A percentile compares a stretch with the other conserved stretches of the same genome.
phyloP scores from a whole-genome alignment of 164 flowering plant species.

The Echeveria elegans region DNA sequence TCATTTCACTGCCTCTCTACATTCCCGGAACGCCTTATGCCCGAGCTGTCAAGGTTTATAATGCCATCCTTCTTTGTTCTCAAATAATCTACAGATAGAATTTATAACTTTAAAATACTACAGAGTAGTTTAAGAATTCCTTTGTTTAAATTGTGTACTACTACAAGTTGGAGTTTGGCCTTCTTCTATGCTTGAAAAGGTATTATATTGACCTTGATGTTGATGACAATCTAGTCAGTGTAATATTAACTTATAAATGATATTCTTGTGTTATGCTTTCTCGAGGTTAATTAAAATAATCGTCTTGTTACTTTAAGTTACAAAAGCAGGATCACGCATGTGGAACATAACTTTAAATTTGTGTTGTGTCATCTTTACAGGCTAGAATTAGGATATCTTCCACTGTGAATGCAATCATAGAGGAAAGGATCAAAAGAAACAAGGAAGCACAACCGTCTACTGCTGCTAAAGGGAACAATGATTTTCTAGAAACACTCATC shows the following conservation, averaged over 20 bases:
- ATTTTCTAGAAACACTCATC: conserved; percentile 49
- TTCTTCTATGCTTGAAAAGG: not conserved
- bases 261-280: not conserved
- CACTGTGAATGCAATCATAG: conserved; percentile 46
- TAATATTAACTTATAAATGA: too few species aligned
- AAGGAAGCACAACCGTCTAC: conserved; percentile 10
- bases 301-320: not conserved
- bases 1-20: conserved; percentile 42
- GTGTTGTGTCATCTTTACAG: conserved; percentile 30
- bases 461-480: conserved; percentile 18
- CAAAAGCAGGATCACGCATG: conserved; percentile 1
- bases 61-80: not conserved
- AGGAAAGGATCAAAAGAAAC: conserved; percentile 32
- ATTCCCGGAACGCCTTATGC: conserved; percentile 55
- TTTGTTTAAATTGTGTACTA: too few species aligned
- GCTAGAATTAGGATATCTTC: conserved; percentile 60
- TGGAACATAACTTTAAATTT: not conserved
- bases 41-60: conserved; percentile 35
- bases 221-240: too few species aligned
- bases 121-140: not conserved
- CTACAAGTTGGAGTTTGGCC: not conserved
- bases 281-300: not conserved
- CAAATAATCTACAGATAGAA: not conserved
- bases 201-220: too few species aligned
- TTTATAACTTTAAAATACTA: too few species aligned